These are phyloP conservation scores for Suillus hirtellus DNA, from an alignment of 768 basidiomycete genomes.

Conservation along the genomic window DNA sequence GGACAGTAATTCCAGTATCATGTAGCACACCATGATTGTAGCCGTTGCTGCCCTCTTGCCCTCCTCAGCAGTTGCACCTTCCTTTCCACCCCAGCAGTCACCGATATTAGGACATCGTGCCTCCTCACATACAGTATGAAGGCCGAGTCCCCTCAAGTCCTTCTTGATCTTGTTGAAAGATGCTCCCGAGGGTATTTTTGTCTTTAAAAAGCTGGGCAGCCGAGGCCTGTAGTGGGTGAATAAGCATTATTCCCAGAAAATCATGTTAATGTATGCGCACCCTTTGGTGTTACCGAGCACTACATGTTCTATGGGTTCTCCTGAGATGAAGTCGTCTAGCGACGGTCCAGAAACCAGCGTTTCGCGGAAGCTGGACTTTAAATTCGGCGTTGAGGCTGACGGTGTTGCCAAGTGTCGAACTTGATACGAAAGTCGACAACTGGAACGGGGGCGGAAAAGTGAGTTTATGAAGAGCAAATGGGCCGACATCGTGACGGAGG, in stretches of 20 bases:
- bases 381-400: constrained; percentile 28
- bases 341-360: constrained; percentile 66
- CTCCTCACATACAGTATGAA: constrained; percentile 98
- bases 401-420: constrained; percentile 50
- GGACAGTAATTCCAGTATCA: background rate
- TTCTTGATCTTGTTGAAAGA: constrained; percentile 94
- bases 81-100: constrained; percentile 97
- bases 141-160: constrained; percentile 84
- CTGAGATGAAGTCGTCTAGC: constrained; percentile 81
- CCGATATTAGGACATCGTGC: constrained; percentile 99
- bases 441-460: constrained; percentile 14
- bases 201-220: constrained; percentile 86
- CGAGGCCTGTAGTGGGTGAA: constrained; percentile 58
- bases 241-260: constrained; percentile 6
- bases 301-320: constrained; percentile 53
- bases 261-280: constrained; percentile 40
- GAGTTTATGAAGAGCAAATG: constrained; percentile 14
- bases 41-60: constrained; percentile 88
- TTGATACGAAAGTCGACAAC: constrained; percentile 19
- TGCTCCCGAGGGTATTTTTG: constrained; percentile 83
- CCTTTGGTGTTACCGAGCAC: constrained; percentile 70
- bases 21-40: constrained; percentile 86
- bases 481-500: constrained; percentile 16
- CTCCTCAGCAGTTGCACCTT: constrained; percentile 62
- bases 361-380: constrained; percentile 48